phyloP scores from a whole-genome alignment of 108 stramenopile genomes.

The Pelagomonas calceolata region DNA sequence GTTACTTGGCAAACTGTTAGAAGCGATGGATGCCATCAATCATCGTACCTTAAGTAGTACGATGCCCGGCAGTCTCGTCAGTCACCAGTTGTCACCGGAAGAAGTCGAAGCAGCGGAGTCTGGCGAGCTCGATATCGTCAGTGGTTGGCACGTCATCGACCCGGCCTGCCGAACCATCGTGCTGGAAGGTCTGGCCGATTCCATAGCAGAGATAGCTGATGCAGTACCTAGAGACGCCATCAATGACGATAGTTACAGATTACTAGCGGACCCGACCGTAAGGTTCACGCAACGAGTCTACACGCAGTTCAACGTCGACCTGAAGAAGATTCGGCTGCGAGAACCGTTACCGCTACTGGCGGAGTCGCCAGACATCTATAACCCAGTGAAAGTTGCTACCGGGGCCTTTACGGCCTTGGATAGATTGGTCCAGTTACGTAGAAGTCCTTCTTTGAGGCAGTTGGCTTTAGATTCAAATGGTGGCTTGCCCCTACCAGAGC shows the following conservation, averaged over 20 bases:
- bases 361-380: conserved; percentile 33
- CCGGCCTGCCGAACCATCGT: conserved; percentile 23
- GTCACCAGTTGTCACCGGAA: conserved; percentile 11
- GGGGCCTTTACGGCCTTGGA: conserved; percentile 31
- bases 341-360: conserved; percentile 28
- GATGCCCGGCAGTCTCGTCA: conserved; percentile 3
- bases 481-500: conserved; percentile 18
- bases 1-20: neutral
- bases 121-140: conserved; percentile 25
- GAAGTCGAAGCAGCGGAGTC: conserved; percentile 12
- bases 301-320: conserved; percentile 27
- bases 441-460: conserved; percentile 16
- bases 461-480: neutral
- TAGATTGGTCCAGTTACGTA: conserved; percentile 21
- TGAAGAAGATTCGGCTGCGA: conserved; percentile 33
- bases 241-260: conserved; percentile 17
- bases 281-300: conserved; percentile 29
- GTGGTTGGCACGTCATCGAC: conserved; percentile 29
- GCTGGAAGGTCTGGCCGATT: conserved; percentile 16
- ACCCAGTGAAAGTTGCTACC: conserved; percentile 24
- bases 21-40: conserved; percentile 23
- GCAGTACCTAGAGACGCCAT: conserved; percentile 9
- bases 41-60: conserved; percentile 1
- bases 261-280: conserved; percentile 22
- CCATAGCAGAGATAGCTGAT: conserved; percentile 5